These are phyloP conservation scores for Gossypium aridum DNA, from an alignment of 441 rosid genomes.

Conservation along the genomic window DNA sequence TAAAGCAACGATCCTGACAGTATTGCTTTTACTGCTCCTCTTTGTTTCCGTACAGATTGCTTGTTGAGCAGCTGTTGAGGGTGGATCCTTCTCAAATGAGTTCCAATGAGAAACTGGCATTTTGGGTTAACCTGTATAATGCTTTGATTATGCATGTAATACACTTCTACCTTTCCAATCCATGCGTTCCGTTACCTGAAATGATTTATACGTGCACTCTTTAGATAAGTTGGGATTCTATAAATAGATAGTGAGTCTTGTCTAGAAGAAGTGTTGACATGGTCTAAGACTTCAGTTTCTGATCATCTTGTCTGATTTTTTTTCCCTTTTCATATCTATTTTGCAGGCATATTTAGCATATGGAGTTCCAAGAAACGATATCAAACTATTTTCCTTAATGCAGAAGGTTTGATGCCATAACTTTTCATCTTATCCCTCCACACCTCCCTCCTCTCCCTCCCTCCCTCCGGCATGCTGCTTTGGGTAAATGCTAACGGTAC, in stretches of 20 bases:
- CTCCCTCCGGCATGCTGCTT: neutral
- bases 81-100: slow-evolving; percentile 47
- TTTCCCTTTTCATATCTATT: slow-evolving; percentile 14
- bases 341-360: slow-evolving; percentile 67
- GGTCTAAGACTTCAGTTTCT: slow-evolving; percentile 8
- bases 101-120: slow-evolving; percentile 56
- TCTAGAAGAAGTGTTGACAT: neutral
- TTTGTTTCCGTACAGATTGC: slow-evolving; percentile 35
- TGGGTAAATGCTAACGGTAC: slow-evolving; percentile 11
- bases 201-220: neutral
- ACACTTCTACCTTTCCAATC: neutral
- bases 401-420: slow-evolving; percentile 45
- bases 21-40: slow-evolving; percentile 3
- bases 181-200: neutral
- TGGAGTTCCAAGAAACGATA: slow-evolving; percentile 61
- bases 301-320: neutral
- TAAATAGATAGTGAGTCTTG: neutral
- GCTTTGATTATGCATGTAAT: slow-evolving; percentile 77
- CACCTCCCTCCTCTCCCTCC: neutral
- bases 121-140: slow-evolving; percentile 73
- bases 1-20: neutral
- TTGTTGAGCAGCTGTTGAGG: slow-evolving; percentile 56
- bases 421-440: slow-evolving; percentile 2
- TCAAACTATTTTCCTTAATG: slow-evolving; percentile 55
- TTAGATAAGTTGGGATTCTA: neutral